Conservation (phyloP, 495 filamentous ascomycete species). For the Aspergillus indologenus region DNA sequence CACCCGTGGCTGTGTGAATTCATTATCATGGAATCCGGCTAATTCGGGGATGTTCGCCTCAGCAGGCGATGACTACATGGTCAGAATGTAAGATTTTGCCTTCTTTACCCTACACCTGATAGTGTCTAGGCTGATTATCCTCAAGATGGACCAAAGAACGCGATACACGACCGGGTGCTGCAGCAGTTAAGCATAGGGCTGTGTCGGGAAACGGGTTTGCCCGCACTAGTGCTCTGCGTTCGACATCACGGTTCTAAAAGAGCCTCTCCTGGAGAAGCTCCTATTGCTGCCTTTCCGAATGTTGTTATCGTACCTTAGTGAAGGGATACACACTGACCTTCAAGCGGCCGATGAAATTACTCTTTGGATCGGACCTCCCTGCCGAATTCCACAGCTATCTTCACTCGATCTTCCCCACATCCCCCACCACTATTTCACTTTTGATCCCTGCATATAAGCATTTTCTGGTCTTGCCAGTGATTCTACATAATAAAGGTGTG, state of each 20-base stretch:
- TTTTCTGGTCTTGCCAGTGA: conserved; percentile 12
- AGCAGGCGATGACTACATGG: conserved; percentile 80
- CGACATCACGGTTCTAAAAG: conserved; percentile 35
- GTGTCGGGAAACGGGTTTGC: conserved; percentile 34
- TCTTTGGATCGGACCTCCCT: too few species aligned
- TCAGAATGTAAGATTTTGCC: conserved; percentile 69
- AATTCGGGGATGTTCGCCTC: conserved; percentile 86
- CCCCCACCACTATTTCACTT: not conserved
- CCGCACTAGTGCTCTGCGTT: conserved; percentile 43
- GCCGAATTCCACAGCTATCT: not conserved
- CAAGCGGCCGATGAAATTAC: not conserved
- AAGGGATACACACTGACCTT: conserved; percentile 21
- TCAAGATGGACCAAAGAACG: conserved; percentile 41
- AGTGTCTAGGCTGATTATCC: conserved; percentile 20
- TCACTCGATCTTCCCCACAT: conserved; percentile 5
- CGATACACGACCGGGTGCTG: conserved; percentile 23
- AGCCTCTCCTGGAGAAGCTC: conserved; percentile 4
- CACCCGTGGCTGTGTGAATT: conserved; percentile 71
- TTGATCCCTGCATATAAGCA: conserved; percentile 20
- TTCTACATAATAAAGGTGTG: conserved; percentile 30
- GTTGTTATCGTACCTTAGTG: conserved; percentile 9
- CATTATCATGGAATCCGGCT: conserved; percentile 86
- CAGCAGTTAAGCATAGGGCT: conserved; percentile 25
- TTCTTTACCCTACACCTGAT: not conserved
- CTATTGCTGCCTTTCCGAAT: conserved; percentile 6